Base-by-base conservation (phyloP, 2,329 filamentous ascomycete species). In the Colletotrichum kahawae region DNA sequence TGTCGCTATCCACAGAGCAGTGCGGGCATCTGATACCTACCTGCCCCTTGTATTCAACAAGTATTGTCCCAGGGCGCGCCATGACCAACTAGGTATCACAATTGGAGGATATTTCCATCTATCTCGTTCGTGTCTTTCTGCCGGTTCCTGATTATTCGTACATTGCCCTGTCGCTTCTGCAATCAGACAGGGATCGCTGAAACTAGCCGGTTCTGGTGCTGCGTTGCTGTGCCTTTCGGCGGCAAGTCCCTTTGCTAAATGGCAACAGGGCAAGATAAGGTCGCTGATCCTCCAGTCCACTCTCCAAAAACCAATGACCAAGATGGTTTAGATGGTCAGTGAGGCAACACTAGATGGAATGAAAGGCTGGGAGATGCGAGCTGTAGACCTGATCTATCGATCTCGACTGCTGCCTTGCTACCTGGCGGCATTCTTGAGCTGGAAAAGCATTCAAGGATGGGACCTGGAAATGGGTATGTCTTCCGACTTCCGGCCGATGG, bases 401-500 rank as follows among this genome's bases (percentile, higher is more conserved):
- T 65, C 62, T 65, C 62, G 36, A 24, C 48, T 57, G 29, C 65
- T 67, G 66, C 51, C 66, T 43, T 21, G 24, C 27, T n/a, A 33
- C 33, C 33, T 48, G 54, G 14, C 36, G 18, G 14, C 34, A 38
- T 64, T 65, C 29, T 34, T 48, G 62, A 51, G 43, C 43, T 51
- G 43, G 43, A 51, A 51, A 7, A 13, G 43, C 24, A 12, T 34
- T 8, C 57, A 12, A 34, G 57, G 62, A 31, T 60, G 24, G 66
- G 10, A 24, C 54, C 34, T 60, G 24, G 31, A 16, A 60, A 62
- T 36, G 29, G 68, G 38, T 57, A 71, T 34, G 29, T 31, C 33
- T 72, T 64, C 69, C 69, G 72, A 67, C 33, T 67, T 72, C 69
- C 69, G 69, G 62, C 38, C 33, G 56, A 67, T 75, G 63, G 63